Evolutionary conservation across 768 basidiomycete species (phyloP), one percentile per base, ranked within the genome.

Genomic region (Tricholoma bakamatsutake): DNA sequence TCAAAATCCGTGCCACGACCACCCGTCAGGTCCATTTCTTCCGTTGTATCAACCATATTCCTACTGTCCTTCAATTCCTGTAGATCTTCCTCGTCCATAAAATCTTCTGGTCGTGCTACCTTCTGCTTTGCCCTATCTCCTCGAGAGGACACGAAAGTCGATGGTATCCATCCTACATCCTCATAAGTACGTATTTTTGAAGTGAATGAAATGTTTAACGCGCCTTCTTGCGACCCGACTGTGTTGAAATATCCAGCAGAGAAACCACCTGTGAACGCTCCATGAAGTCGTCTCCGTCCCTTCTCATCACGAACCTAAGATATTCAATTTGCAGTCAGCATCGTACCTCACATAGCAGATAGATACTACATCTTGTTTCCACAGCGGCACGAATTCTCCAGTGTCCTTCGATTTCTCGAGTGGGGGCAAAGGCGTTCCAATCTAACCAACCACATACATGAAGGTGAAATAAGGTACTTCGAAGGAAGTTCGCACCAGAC

Each of bases 71-170:
- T 82, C 57, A 89, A 69, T 58, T 92, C 92, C 45, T 89, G 84
- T 13, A 98, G 74, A 68, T 98, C 97, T 71, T 99, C 97, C 42
- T 98, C 97, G 72, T 99, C 97, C 97, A 99, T 98, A 67, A 92
- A 98, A 67, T 97, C 93, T 70, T 96, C 92, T 0, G 93, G 87
- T 31, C 79, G 78, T n/a, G 78, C 71, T 2, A 70, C 72, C 62
- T 81, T 77, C 61, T 80, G 70, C 67, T 86, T 87, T 46, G 82
- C 82, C 48, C 94, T 82, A 43, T 90, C 88, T 28, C 67, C 70
- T 31, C 94, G 81, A 6, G 95, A 97, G 0, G 96, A 98, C 12
- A 90, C 85, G 69, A 98, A 99, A 2, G 91, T 90, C 33, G 88
- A 81, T 0, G 97, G 97, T 7, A 92, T 69, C 94, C 95, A 99